These are phyloP conservation scores for Xylaria longipes DNA, from an alignment of 495 filamentous ascomycete species.

Conservation along the genomic window DNA sequence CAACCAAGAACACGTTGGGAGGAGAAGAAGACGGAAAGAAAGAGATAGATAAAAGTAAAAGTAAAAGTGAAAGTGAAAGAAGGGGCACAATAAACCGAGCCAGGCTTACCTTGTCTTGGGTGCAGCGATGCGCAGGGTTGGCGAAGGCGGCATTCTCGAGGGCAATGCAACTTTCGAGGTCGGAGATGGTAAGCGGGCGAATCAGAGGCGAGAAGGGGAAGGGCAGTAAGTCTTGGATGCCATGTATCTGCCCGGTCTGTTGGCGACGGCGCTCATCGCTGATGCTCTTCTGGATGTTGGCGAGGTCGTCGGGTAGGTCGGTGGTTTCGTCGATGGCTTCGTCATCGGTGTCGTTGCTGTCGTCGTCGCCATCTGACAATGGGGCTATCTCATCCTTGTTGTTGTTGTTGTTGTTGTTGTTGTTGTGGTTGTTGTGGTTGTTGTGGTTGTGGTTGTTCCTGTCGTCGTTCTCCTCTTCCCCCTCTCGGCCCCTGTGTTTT, in stretches of 20 bases:
- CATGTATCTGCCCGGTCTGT: conserved; percentile 1
- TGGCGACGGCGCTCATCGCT: conserved; percentile 24
- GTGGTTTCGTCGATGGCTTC: conserved; percentile 32
- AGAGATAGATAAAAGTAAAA: not conserved
- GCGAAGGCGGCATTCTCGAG: conserved; percentile 81
- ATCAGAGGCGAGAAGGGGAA: conserved; percentile 63
- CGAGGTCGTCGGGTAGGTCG: conserved; percentile 30
- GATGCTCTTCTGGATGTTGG: conserved; percentile 19
- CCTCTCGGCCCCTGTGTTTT: not conserved
- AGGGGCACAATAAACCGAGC: conserved; percentile 9
- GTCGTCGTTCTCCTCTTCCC: not conserved
- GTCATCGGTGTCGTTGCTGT: conserved; percentile 27
- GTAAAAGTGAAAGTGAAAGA: conserved; percentile 4
- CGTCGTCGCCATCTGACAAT: conserved; percentile 25
- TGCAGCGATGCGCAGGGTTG: conserved; percentile 69
- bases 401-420: not conserved
- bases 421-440: not conserved
- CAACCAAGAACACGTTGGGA: not conserved
- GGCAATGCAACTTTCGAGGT: conserved; percentile 76
- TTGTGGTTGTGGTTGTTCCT: not conserved
- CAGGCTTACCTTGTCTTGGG: conserved; percentile 75
- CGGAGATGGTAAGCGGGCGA: conserved; percentile 71
- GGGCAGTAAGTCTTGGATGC: conserved; percentile 33
- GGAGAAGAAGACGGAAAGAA: not conserved
- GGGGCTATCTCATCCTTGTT: not conserved